phyloP scores from a whole-genome alignment of 306 rosid genomes.

The Ceratonia siliqua region DNA sequence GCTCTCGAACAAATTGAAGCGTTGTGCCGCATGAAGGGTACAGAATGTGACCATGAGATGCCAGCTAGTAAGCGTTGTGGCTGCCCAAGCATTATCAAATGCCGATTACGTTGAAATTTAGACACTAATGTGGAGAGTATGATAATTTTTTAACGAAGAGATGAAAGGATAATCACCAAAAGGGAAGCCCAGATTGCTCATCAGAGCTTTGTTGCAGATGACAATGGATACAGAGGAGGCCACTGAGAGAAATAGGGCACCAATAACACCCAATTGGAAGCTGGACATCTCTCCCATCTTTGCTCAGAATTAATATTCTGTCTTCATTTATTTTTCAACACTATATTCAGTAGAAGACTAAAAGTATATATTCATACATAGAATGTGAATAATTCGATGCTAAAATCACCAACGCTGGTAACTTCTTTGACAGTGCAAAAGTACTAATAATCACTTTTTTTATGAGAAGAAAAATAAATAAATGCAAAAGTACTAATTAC shows the following conservation, averaged over 20 bases:
- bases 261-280: slow-evolving; percentile 83
- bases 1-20: slow-evolving; percentile 70
- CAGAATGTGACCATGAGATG: slow-evolving; percentile 94
- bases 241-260: slow-evolving; percentile 92
- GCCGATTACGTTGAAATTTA: not conserved
- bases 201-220: slow-evolving; percentile 97
- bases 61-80: slow-evolving; percentile 99
- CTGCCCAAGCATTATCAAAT: slow-evolving; percentile 30
- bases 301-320: slow-evolving; percentile 17
- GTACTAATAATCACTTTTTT: not conserved
- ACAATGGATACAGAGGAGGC: slow-evolving; percentile 99
- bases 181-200: slow-evolving; percentile 99
- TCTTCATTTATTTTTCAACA: slow-evolving; percentile 1
- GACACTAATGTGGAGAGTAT: not conserved
- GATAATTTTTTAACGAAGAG: not conserved
- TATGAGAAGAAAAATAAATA: not conserved
- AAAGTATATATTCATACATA: not conserved
- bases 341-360: not conserved
- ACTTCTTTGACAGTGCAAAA: too few relatives aligned
- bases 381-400: not conserved
- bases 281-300: slow-evolving; percentile 89
- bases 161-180: slow-evolving; percentile 52
- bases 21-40: slow-evolving; percentile 88
- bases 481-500: too few relatives aligned
- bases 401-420: too few relatives aligned